Evolutionary conservation across 768 basidiomycete species (phyloP).

Genomic region (Postia placenta): DNA sequence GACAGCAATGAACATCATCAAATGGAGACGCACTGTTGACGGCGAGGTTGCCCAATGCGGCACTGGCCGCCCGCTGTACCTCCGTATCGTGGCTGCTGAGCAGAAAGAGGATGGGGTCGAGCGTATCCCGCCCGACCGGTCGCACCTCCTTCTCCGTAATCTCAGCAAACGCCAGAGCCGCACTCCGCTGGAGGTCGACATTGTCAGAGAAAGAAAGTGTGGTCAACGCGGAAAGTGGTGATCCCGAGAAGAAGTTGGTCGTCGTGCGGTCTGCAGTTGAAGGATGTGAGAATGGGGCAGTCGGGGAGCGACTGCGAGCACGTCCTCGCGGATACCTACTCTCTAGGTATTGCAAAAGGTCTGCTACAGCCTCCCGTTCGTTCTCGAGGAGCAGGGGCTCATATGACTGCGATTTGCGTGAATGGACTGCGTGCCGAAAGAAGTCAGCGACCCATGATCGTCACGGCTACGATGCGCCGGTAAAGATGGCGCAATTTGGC

Average conservation of each 20-base stretch:
- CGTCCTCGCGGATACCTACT: conserved; percentile 51
- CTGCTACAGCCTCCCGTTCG: conserved; percentile 96
- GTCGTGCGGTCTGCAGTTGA: conserved; percentile 76
- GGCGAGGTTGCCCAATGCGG: conserved; percentile 94
- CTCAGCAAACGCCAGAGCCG: conserved; percentile 96
- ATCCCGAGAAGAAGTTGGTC: conserved; percentile 97
- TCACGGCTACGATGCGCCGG: conserved; percentile 1
- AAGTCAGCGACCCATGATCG: background rate
- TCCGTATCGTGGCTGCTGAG: conserved; percentile 97
- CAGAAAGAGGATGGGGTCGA: conserved; percentile 97
- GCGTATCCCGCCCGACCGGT: conserved; percentile 91
- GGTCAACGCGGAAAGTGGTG: conserved; percentile 87
- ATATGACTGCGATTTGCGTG: conserved; percentile 80
- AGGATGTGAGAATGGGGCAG: background rate
- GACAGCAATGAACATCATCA: conserved; percentile 6
- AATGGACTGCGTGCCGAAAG: conserved; percentile 47
- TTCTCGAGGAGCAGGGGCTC: conserved; percentile 85
- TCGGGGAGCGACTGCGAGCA: conserved; percentile 2
- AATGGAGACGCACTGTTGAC: conserved; percentile 83
- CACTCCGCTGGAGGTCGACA: conserved; percentile 96
- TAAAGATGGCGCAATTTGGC: background rate
- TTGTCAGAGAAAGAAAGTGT: conserved; percentile 99
- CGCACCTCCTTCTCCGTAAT: conserved; percentile 99
- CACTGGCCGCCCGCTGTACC: conserved; percentile 96
- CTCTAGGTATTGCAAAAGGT: conserved; percentile 94